A percentile compares a stretch with the other conserved stretches of the same genome.
phyloP scores from a whole-genome alignment of 2,329 filamentous ascomycete genomes.

The Acrocalymma vagum region DNA sequence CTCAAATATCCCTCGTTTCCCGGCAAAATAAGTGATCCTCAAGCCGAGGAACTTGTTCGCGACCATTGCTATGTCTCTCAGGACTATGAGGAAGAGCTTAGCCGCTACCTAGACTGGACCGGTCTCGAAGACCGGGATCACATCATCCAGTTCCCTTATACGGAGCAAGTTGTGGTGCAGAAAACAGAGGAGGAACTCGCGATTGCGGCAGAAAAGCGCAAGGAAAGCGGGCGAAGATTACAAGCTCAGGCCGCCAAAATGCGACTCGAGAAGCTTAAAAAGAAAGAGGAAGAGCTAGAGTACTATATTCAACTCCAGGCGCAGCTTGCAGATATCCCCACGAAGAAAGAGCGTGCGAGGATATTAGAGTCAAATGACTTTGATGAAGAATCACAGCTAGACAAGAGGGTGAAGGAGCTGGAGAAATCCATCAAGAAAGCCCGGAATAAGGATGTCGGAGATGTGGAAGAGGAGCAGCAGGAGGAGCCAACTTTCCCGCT shows the following conservation, averaged over 20 bases:
- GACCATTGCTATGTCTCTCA: constrained; percentile 91
- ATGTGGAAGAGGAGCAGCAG: constrained; percentile 76
- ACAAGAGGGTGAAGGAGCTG: constrained; percentile 85
- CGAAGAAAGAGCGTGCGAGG: constrained; percentile 83
- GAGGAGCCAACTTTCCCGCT: constrained; percentile 88
- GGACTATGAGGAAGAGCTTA: constrained; percentile 82
- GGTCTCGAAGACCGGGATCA: constrained; percentile 89
- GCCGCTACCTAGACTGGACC: constrained; percentile 84
- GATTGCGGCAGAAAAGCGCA: constrained; percentile 89
- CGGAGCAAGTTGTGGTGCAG: constrained; percentile 86
- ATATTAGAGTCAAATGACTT: constrained; percentile 90
- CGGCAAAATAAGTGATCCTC: constrained; percentile 83
- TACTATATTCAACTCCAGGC: constrained; percentile 88
- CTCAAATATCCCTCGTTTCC: constrained; percentile 93
- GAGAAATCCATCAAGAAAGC: constrained; percentile 91
- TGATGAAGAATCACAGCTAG: constrained; percentile 87
- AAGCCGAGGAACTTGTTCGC: constrained; percentile 85
- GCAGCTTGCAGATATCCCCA: constrained; percentile 74
- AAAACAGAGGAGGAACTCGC: constrained; percentile 96
- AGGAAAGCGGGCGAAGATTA: constrained; percentile 88
- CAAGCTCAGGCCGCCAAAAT: constrained; percentile 98
- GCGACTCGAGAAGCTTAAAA: constrained; percentile 92
- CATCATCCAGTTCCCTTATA: constrained; percentile 92
- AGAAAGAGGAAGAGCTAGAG: constrained; percentile 93
- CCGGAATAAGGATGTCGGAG: constrained; percentile 90